phyloP scores from a whole-genome alignment of 2,329 filamentous ascomycete genomes.

The Epichloe glyceriae region DNA sequence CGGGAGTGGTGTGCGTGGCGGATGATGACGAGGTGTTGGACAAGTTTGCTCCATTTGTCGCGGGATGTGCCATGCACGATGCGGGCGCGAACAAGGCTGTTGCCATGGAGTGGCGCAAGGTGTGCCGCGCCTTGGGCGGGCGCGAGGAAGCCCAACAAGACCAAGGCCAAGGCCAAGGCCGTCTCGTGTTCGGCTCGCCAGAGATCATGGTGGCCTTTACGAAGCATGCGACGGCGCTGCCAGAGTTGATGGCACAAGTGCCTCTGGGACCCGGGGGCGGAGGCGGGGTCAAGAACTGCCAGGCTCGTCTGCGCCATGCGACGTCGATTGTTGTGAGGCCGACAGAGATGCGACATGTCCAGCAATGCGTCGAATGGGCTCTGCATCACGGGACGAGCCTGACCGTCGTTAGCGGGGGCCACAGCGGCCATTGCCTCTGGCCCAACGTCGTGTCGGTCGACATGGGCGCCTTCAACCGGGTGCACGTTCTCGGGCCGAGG shows the following conservation, averaged over 20 bases:
- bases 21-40: constrained; percentile 34
- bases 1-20: constrained; percentile 27
- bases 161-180: constrained; percentile 10
- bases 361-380: constrained; percentile 44
- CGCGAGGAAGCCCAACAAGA: constrained; percentile 21
- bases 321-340: constrained; percentile 33
- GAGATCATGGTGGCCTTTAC: constrained; percentile 39
- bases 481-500: constrained; percentile 26
- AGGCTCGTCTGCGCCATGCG: constrained; percentile 32
- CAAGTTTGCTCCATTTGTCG: constrained; percentile 38
- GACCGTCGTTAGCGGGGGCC: constrained; percentile 40
- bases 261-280: constrained; percentile 13
- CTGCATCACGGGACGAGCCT: constrained; percentile 17
- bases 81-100: constrained; percentile 17
- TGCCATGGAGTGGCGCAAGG: constrained; percentile 31
- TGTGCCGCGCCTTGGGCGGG: constrained; percentile 36
- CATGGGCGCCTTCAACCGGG: constrained; percentile 41
- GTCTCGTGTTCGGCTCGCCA: constrained; percentile 34
- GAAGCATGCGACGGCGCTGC: constrained; percentile 17
- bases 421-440: constrained; percentile 45
- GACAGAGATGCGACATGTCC: constrained; percentile 31
- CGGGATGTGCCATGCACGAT: constrained; percentile 28
- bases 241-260: constrained; percentile 29
- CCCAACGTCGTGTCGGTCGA: constrained; percentile 41
- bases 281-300: constrained; percentile 33